A percentile compares a stretch with the other conserved stretches of the same genome.
Evolutionary conservation across 139 green algal genomes (phyloP).

Genomic region (Tetratostichococcus sp.): DNA sequence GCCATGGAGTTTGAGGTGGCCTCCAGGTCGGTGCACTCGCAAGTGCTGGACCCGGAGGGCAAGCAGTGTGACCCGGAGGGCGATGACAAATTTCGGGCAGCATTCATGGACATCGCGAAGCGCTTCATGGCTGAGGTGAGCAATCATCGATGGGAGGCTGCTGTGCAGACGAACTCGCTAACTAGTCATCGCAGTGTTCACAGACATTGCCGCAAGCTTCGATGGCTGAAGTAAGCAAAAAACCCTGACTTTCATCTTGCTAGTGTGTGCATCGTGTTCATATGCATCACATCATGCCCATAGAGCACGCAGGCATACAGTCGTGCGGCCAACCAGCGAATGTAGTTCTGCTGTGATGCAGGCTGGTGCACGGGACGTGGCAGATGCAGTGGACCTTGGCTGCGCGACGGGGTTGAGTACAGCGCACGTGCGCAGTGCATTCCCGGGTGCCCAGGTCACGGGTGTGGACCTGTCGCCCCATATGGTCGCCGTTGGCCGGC

Average conservation of each 20-base stretch:
- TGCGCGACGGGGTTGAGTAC: slow-evolving; percentile 61
- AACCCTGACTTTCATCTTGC: too few relatives aligned
- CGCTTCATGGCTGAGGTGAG: slow-evolving; percentile 38
- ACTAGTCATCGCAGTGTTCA: too few relatives aligned
- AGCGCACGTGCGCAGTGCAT: slow-evolving; percentile 48
- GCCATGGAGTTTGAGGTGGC: slow-evolving; percentile 63
- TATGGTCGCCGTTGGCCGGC: slow-evolving; percentile 64
- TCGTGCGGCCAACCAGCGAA: too few relatives aligned
- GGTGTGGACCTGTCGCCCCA: slow-evolving; percentile 72
- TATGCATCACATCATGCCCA: too few relatives aligned
- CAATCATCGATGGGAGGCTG: neutral
- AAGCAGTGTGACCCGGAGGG: slow-evolving; percentile 49
- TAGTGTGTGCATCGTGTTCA: too few relatives aligned
- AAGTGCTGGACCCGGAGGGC: slow-evolving; percentile 69
- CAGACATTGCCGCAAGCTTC: too few relatives aligned
- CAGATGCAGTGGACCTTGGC: slow-evolving; percentile 56
- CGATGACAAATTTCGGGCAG: slow-evolving; percentile 33
- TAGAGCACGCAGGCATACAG: too few relatives aligned
- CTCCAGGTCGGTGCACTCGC: slow-evolving; percentile 56
- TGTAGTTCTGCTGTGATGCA: neutral
- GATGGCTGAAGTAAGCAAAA: too few relatives aligned
- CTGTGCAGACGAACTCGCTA: too few relatives aligned
- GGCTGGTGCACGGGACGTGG: neutral
- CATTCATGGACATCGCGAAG: slow-evolving; percentile 37
- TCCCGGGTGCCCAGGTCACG: slow-evolving; percentile 56